Conservation (phyloP, 2,329 filamentous ascomycete species). For the Gaeumannomyces sp. region DNA sequence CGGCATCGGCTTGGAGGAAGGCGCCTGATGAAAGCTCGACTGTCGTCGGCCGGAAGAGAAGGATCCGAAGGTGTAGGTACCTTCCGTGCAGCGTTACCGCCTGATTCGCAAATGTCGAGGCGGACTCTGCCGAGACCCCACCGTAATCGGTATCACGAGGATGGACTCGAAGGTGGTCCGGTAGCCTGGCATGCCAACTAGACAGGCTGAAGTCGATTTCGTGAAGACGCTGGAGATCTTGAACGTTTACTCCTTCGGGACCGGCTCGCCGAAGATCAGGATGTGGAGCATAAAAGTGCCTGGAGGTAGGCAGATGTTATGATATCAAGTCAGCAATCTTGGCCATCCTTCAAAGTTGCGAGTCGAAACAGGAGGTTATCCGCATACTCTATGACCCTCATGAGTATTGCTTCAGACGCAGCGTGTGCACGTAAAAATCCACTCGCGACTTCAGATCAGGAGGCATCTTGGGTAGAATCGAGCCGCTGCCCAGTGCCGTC, state of each 20-base stretch:
- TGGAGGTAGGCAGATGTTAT: neutral
- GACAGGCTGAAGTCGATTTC: conserved; percentile 8
- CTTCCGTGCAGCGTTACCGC: conserved; percentile 6
- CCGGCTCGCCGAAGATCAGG: conserved; percentile 1
- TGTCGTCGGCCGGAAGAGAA: conserved; percentile 9
- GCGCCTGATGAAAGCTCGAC: conserved; percentile 3
- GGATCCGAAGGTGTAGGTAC: conserved; percentile 7
- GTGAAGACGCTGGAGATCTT: conserved; percentile 2
- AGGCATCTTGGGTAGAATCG: neutral
- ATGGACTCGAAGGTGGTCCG: conserved; percentile 1
- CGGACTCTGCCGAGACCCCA: neutral
- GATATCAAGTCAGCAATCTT: neutral
- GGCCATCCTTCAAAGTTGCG: neutral
- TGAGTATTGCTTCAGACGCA: conserved; percentile 6
- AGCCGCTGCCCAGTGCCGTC: neutral
- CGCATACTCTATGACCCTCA: conserved; percentile 6
- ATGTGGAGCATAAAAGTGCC: conserved; percentile 5
- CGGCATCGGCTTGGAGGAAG: conserved; percentile 6
- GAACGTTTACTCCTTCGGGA: neutral
- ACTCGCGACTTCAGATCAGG: neutral
- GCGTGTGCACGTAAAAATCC: conserved; percentile 6
- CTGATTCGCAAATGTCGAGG: neutral
- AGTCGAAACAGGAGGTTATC: neutral
- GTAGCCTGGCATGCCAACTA: conserved; percentile 4
- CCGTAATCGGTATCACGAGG: neutral